Base-by-base conservation (phyloP, 2,329 filamentous ascomycete genomes). In the Trichoderma simmonsii region DNA sequence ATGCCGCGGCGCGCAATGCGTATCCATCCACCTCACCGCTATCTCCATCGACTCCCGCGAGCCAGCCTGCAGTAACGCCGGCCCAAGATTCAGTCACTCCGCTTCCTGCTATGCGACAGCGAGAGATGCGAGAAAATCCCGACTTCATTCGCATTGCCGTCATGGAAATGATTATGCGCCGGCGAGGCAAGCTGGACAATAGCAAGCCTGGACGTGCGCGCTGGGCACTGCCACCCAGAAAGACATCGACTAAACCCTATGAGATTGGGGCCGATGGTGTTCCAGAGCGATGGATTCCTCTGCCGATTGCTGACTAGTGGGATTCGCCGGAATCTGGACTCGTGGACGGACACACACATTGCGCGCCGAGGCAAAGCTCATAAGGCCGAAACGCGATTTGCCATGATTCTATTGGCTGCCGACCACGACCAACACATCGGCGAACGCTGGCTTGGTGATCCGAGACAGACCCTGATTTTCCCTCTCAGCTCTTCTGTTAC, bases 131-230 rank as follows among this genome's bases (percentile, higher is more conserved):
- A 34, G 90, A 92, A 79, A 92, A 92, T 75, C 86, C 89, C 54
- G 89, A 92, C 77, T 92, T 92, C 77, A 91, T 92, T 77, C 87
- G 90, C 75, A 88, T 92, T 70, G 90, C 90, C 43, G 90, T 92
- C 65, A 89, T 92, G 86, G 90, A 92, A 77, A 91, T 92, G 87
- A 87, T 90, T 14, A 92, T 92, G 90, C 87, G 90, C 71, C 88
- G 87, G 77, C 84, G 83, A 57, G 90, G 90, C 75, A 92, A 92
- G 79, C 83, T 92, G 66, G 89, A 91, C 75, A 88, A 90, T 76
- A 86, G 89, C 74, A 86, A 86, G 70, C 89, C 90, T n/a, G 90
- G 90, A 32, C 86, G 90, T 63, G 90, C 90, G n/a, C 86, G 88
- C 61, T 91, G 90, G 86, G 87, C 89, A 8, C 83, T 92, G n/a